Percentiles rank a stretch among this genome's conserved stretches.
phyloP scores from a whole-genome alignment of 257 asterid species.

The Osmanthus fragrans region DNA sequence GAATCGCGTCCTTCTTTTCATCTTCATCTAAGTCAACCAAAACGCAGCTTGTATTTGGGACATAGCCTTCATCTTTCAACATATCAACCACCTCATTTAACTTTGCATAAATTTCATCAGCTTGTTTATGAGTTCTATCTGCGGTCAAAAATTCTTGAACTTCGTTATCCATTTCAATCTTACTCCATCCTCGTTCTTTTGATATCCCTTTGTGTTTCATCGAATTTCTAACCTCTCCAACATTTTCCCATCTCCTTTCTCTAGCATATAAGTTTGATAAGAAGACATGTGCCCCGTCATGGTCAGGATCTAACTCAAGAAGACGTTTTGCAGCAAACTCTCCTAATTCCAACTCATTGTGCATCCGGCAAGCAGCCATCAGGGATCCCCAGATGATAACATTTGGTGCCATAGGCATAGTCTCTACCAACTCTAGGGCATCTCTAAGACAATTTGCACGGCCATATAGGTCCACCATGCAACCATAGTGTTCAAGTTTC shows the following conservation, averaged over 20 bases:
- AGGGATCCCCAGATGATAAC: conserved; percentile 75
- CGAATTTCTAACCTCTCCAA: conserved; percentile 43
- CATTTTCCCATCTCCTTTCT: conserved; percentile 57
- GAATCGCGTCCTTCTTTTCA: conserved; percentile 50
- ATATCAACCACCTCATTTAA: conserved; percentile 51
- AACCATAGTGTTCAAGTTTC: conserved; percentile 70
- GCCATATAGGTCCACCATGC: conserved; percentile 80
- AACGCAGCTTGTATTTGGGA: conserved; percentile 47
- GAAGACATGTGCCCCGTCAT: conserved; percentile 78
- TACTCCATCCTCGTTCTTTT: conserved; percentile 66
- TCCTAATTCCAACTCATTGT: conserved; percentile 65
- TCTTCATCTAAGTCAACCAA: conserved; percentile 59
- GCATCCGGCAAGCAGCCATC: conserved; percentile 72
- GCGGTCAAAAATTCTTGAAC: conserved; percentile 62
- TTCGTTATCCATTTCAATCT: conserved; percentile 48
- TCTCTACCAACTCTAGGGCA: conserved; percentile 64
- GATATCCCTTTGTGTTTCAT: conserved; percentile 52
- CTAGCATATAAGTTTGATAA: conserved; percentile 67
- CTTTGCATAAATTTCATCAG: conserved; percentile 52
- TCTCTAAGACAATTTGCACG: conserved; percentile 57
- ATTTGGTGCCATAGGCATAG: conserved; percentile 79
- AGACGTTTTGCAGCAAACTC: conserved; percentile 69
- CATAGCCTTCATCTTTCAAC: conserved; percentile 51
- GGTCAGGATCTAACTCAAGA: conserved; percentile 67
- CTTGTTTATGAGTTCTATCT: conserved; percentile 49